Conservation (phyloP, 2,329 filamentous ascomycete species). For the Trichocomaceae sp. region DNA sequence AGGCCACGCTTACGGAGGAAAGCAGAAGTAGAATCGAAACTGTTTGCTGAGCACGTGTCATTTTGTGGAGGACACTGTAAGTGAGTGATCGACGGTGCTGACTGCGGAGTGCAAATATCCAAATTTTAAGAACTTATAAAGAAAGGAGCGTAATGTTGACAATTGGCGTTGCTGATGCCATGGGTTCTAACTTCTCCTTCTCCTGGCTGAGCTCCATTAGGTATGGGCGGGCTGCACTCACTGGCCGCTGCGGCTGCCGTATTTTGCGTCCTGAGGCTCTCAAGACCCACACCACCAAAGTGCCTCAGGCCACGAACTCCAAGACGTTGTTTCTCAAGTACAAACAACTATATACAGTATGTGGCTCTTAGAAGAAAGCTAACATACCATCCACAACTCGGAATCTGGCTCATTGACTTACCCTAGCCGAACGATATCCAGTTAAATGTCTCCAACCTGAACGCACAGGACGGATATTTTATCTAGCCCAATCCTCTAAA, state of each 20-base stretch:
- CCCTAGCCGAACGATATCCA: not conserved
- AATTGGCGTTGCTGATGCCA: not conserved
- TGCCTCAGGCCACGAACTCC: not conserved
- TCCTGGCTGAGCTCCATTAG: too few species aligned
- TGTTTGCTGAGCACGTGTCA: conserved; percentile 93
- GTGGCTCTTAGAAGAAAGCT: not conserved
- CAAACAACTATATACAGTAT: too few species aligned
- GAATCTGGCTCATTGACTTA: not conserved
- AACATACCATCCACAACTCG: not conserved
- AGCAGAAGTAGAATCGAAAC: conserved; percentile 81
- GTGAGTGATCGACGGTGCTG: not conserved
- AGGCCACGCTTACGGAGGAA: conserved; percentile 61
- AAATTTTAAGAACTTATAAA: not conserved
- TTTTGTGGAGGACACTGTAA: conserved; percentile 39
- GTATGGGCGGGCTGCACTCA: not conserved
- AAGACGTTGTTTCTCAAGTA: not conserved
- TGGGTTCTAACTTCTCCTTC: not conserved
- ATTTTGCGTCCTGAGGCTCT: not conserved
- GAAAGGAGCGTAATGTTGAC: not conserved
- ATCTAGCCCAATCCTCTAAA: not conserved
- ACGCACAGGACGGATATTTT: not conserved
- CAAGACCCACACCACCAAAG: too few species aligned
- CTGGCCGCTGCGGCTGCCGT: conserved; percentile 1
- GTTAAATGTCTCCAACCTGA: not conserved
- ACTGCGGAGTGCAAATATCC: not conserved